These are phyloP conservation scores for Gastrolobium bilobum DNA, from an alignment of 306 rosid genomes.

Conservation along the genomic window DNA sequence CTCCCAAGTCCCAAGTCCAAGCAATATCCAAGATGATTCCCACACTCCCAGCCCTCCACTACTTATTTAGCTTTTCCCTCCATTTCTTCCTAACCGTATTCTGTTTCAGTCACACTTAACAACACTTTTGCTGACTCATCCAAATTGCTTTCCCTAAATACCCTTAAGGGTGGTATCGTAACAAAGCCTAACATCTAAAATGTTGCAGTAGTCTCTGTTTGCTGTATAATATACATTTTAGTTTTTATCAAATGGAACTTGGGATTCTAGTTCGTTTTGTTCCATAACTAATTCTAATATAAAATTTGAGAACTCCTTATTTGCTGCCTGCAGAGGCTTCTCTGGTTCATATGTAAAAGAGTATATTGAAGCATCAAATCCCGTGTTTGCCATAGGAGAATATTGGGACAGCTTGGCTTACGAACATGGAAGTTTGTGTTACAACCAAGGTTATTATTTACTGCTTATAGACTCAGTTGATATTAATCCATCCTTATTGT, in stretches of 20 bases:
- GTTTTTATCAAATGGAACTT: slow-evolving; percentile 8
- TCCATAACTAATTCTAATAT: slow-evolving; percentile 20
- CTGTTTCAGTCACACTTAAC: too few relatives aligned
- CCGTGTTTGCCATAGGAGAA: slow-evolving; percentile 84
- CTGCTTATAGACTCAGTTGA: slow-evolving; percentile 30
- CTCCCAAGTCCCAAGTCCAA: too few relatives aligned
- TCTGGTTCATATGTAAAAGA: slow-evolving; percentile 78
- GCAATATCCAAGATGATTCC: too few relatives aligned
- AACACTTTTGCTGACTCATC: too few relatives aligned
- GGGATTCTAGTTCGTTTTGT: slow-evolving; percentile 28
- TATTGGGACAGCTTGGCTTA: slow-evolving; percentile 84
- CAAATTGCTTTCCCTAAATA: too few relatives aligned
- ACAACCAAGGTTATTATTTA: slow-evolving; percentile 73
- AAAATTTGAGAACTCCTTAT: slow-evolving; percentile 40
- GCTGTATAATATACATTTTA: slow-evolving; percentile 8
- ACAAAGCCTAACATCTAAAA: neutral
- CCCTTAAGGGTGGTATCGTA: too few relatives aligned
- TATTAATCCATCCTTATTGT: slow-evolving; percentile 32
- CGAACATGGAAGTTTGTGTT: slow-evolving; percentile 71
- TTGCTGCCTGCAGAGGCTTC: slow-evolving; percentile 69
- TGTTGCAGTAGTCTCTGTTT: slow-evolving; percentile 22
- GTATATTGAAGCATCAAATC: slow-evolving; percentile 75
- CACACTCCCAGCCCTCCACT: too few relatives aligned
- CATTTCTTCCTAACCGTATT: too few relatives aligned
- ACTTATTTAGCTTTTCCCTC: too few relatives aligned